Evolutionary conservation across 306 rosid species (phyloP).

Genomic region (Cercis canadensis): DNA sequence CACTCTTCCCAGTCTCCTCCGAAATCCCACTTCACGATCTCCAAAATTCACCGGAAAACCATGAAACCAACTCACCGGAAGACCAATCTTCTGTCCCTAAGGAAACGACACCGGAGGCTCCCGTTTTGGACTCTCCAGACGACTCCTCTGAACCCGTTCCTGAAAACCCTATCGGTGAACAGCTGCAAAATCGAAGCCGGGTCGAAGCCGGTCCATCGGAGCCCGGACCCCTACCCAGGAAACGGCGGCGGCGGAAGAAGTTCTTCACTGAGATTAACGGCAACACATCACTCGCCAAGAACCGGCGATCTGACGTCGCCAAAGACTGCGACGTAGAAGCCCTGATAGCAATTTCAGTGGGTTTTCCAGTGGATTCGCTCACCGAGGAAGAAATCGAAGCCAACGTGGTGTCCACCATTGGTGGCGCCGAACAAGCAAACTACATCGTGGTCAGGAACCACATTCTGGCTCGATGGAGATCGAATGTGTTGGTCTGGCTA

Average conservation of each 20-base stretch:
- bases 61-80: conserved; percentile 31
- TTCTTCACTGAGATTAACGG: conserved; percentile 77
- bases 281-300: conserved; percentile 55
- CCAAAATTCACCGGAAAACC: conserved; percentile 23
- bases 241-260: conserved; percentile 90
- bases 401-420: conserved; percentile 73
- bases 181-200: conserved; percentile 22
- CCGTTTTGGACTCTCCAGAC: conserved; percentile 62
- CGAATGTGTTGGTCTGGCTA: conserved; percentile 76
- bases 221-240: conserved; percentile 53
- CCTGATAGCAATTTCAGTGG: conserved; percentile 76
- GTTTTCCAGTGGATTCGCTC: conserved; percentile 85
- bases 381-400: conserved; percentile 93
- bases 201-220: conserved; percentile 37
- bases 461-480: conserved; percentile 76
- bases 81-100: conserved; percentile 54
- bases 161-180: conserved; percentile 38
- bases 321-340: conserved; percentile 84
- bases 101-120: conserved; percentile 45
- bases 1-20: conserved; percentile 41
- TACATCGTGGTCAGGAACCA: conserved; percentile 82
- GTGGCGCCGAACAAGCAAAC: conserved; percentile 81
- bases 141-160: conserved; percentile 64
- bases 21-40: conserved; percentile 39
- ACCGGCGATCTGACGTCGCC: conserved; percentile 65